Evolutionary conservation across 176 grass and related monocot genomes (phyloP).

Genomic region (Chloris gayana): DNA sequence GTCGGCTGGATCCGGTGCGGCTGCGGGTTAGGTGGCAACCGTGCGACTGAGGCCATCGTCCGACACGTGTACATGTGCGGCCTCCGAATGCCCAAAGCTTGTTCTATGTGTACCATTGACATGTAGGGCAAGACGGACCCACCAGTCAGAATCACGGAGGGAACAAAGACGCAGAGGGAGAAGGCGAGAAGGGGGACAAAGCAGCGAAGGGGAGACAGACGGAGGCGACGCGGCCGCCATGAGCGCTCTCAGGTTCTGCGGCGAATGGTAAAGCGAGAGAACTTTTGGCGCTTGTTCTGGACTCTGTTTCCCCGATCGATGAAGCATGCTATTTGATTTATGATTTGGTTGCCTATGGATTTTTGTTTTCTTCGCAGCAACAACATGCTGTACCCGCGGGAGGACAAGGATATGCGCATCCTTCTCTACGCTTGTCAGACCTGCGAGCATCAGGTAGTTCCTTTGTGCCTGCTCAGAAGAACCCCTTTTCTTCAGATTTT

Average conservation of each 20-base stretch:
- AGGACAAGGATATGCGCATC: conserved; percentile 69
- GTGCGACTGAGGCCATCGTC: not conserved
- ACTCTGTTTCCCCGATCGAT: not conserved
- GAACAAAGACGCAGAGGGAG: not conserved
- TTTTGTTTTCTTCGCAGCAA: conserved; percentile 50
- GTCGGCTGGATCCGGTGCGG: conserved; percentile 49
- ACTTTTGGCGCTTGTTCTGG: not conserved
- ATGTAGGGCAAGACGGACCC: not conserved
- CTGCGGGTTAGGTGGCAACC: conserved; percentile 1
- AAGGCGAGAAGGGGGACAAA: not conserved
- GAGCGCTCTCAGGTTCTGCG: conserved; percentile 73
- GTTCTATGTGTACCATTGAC: not conserved
- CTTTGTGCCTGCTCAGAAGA: not conserved
- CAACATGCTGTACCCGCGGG: conserved; percentile 90
- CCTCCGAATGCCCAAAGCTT: not conserved
- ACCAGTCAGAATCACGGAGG: conserved; percentile 1
- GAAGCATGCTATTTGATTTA: not conserved
- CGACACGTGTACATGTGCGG: conserved; percentile 28
- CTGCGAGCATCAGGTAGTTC: conserved; percentile 70
- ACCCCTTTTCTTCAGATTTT: conserved; percentile 24
- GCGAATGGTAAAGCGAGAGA: conserved; percentile 54
- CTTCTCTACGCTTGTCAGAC: conserved; percentile 75
- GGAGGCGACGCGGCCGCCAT: conserved; percentile 31
- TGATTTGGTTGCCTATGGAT: not conserved
- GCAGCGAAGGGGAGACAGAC: not conserved